A percentile compares a stretch with the other conserved stretches of the same genome.
Evolutionary conservation across 768 basidiomycete species (phyloP).

Genomic region (Suillus placidus): DNA sequence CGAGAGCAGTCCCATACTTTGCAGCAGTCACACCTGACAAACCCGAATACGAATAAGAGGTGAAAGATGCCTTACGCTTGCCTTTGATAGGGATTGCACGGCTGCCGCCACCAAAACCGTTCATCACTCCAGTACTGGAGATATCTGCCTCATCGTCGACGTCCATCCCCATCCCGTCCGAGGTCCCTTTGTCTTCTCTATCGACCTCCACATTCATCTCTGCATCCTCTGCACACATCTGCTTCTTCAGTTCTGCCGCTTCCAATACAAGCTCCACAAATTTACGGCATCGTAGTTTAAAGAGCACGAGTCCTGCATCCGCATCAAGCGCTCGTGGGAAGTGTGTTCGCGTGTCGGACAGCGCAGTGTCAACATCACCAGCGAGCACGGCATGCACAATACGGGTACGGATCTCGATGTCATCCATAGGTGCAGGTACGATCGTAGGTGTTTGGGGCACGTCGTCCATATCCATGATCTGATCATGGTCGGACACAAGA

Average conservation of each 20-base stretch:
- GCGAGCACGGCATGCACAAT: conserved; percentile 69
- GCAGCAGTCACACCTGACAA: conserved; percentile 30
- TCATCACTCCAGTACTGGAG: conserved; percentile 14
- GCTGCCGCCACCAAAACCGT: conserved; percentile 16
- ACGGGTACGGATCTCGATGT: conserved; percentile 67
- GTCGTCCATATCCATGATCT: conserved; percentile 52
- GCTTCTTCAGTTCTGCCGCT: conserved; percentile 69
- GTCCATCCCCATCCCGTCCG: conserved; percentile 61
- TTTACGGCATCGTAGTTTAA: conserved; percentile 82
- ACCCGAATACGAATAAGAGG: conserved; percentile 29
- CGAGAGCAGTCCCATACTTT: conserved; percentile 61
- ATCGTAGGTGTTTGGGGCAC: conserved; percentile 19
- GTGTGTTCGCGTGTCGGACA: conserved; percentile 54
- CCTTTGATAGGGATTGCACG: conserved; percentile 35
- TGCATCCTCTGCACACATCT: conserved; percentile 47
- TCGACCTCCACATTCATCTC: conserved; percentile 34
- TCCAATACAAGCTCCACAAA: conserved; percentile 82
- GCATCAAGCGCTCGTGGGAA: conserved; percentile 68
- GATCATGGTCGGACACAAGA: conserved; percentile 34
- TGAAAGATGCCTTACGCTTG: conserved; percentile 31
- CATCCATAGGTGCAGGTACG: conserved; percentile 41
- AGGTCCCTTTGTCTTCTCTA: conserved; percentile 43
- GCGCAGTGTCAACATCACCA: conserved; percentile 73
- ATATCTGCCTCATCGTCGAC: conserved; percentile 41
- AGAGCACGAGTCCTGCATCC: conserved; percentile 71